phyloP scores from a whole-genome alignment of 495 filamentous ascomycete species.

The Ascodesmis nigricans region DNA sequence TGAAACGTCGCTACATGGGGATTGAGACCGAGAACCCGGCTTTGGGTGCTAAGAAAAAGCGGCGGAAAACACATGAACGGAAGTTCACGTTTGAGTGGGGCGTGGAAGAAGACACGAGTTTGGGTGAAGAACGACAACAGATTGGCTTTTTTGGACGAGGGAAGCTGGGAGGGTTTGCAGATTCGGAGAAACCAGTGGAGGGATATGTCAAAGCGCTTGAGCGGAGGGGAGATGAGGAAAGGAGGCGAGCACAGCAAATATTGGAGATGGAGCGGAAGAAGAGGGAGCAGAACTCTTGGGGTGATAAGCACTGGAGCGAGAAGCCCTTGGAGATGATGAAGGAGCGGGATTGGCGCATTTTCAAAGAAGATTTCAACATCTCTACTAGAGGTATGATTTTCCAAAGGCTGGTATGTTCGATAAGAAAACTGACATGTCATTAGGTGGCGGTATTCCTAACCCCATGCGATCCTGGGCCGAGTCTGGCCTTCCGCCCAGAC shows the following conservation, averaged over 20 bases:
- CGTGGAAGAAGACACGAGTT: slow-evolving; percentile 79
- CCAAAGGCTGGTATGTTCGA: neutral
- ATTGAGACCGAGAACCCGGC: slow-evolving; percentile 67
- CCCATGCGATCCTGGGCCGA: slow-evolving; percentile 94
- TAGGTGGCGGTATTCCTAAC: slow-evolving; percentile 66
- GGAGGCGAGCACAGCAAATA: slow-evolving; percentile 52
- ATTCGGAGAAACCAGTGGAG: slow-evolving; percentile 43
- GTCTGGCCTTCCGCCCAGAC: slow-evolving; percentile 51
- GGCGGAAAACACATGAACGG: slow-evolving; percentile 75
- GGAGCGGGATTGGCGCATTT: slow-evolving; percentile 96
- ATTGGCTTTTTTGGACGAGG: slow-evolving; percentile 64
- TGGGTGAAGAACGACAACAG: slow-evolving; percentile 47
- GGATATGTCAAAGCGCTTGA: slow-evolving; percentile 63
- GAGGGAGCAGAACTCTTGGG: slow-evolving; percentile 45
- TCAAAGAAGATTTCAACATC: slow-evolving; percentile 99
- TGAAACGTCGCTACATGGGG: slow-evolving; percentile 79
- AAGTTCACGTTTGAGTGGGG: slow-evolving; percentile 99
- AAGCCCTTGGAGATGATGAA: slow-evolving; percentile 92
- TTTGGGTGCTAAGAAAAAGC: slow-evolving; percentile 92
- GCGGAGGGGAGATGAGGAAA: slow-evolving; percentile 65
- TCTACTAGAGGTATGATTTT: slow-evolving; percentile 42
- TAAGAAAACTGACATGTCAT: neutral
- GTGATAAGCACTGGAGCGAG: slow-evolving; percentile 93
- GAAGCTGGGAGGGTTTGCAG: slow-evolving; percentile 59
- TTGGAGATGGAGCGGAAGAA: slow-evolving; percentile 70